Conservation (phyloP, 768 basidiomycete species). For the Phaeotremella fagi region DNA sequence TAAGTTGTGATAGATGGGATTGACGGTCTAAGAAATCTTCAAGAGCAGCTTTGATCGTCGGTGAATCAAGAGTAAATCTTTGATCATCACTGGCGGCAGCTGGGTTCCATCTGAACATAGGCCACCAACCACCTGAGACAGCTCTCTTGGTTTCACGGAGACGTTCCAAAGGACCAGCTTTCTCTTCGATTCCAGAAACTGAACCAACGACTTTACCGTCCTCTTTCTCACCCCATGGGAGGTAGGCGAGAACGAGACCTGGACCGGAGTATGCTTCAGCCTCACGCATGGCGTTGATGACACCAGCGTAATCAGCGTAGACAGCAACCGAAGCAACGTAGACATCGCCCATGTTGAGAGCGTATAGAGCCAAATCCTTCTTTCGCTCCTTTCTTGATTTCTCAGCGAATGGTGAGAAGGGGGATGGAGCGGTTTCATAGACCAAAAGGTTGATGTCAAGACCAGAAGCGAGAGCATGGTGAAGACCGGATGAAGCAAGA, state of each 20-base stretch:
- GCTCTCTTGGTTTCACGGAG: constrained; percentile 96
- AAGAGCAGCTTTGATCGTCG: constrained; percentile 87
- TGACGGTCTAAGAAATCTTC: constrained; percentile 90
- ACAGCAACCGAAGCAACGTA: constrained; percentile 94
- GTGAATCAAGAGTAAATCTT: constrained; percentile 88
- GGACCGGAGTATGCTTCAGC: constrained; percentile 88
- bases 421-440: constrained; percentile 87
- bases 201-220: constrained; percentile 44
- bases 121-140: constrained; percentile 95
- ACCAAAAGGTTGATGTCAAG: constrained; percentile 92
- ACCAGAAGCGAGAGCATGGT: constrained; percentile 86
- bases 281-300: constrained; percentile 82
- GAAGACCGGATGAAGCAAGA: constrained; percentile 88
- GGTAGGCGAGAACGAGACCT: constrained; percentile 85
- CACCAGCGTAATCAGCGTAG: constrained; percentile 91
- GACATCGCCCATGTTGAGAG: constrained; percentile 96
- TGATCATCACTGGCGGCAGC: constrained; percentile 65
- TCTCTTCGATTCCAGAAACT: constrained; percentile 12
- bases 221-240: constrained; percentile 75
- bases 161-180: constrained; percentile 72
- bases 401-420: constrained; percentile 57
- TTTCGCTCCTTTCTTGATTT: constrained; percentile 61
- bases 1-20: constrained; percentile 92
- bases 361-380: constrained; percentile 94
- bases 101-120: constrained; percentile 96